Evolutionary conservation across 768 basidiomycete genomes (phyloP).

Genomic region (Thelephora ganbajun): DNA sequence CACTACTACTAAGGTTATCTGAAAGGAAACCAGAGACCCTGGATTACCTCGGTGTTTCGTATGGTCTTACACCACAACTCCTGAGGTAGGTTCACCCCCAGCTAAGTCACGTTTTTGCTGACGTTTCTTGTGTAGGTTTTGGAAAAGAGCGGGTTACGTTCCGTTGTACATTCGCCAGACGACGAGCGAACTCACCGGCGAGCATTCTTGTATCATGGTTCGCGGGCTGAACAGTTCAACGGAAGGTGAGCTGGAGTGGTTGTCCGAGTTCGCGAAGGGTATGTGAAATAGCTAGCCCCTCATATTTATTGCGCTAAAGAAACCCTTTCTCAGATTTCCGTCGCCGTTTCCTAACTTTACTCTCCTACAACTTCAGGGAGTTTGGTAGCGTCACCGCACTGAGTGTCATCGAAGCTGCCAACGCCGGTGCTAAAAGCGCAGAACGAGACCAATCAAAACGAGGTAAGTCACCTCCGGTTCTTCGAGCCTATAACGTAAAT

Average conservation of each 20-base stretch:
- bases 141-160: constrained; percentile 87
- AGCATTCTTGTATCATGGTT: constrained; percentile 94
- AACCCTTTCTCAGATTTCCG: constrained; percentile 59
- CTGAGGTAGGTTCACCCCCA: constrained; percentile 35
- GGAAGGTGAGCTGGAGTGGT: constrained; percentile 60
- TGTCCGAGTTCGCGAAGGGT: constrained; percentile 84
- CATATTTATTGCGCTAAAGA: background rate
- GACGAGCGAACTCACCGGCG: constrained; percentile 88
- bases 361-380: constrained; percentile 92
- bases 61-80: constrained; percentile 79
- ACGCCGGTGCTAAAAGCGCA: constrained; percentile 36
- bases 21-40: constrained; percentile 82
- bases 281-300: constrained; percentile 6
- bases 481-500: background rate
- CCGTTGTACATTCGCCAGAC: constrained; percentile 93
- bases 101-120: background rate
- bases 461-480: constrained; percentile 15
- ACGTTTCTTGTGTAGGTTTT: constrained; percentile 42
- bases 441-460: constrained; percentile 22
- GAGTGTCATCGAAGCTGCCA: constrained; percentile 80
- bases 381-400: constrained; percentile 80
- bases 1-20: constrained; percentile 78
- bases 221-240: constrained; percentile 61
- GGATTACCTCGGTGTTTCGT: constrained; percentile 94
- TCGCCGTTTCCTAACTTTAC: constrained; percentile 71